Conservation (phyloP, 257 asterid species). For the Solanum microdontum region DNA sequence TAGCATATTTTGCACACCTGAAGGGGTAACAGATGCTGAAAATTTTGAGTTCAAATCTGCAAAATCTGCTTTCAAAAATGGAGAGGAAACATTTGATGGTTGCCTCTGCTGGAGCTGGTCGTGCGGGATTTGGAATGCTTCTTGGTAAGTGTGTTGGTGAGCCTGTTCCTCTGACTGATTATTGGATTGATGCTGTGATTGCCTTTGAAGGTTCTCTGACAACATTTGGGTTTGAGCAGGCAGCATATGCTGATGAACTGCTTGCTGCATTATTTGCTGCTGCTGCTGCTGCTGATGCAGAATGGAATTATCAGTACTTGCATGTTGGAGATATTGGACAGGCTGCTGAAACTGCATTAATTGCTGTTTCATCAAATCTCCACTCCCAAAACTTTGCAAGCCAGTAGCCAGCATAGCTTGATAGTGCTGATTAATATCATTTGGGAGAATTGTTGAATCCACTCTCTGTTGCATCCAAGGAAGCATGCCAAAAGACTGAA, state of each 20-base stretch:
- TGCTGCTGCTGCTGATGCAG: constrained; percentile 27
- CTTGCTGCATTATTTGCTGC: constrained; percentile 41
- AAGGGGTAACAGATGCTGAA: constrained; percentile 33
- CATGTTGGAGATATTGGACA: constrained; percentile 52
- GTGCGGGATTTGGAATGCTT: constrained; percentile 39
- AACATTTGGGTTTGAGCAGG: constrained; percentile 59
- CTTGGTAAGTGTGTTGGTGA: constrained; percentile 49
- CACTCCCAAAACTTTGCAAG: constrained; percentile 47
- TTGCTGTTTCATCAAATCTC: constrained; percentile 61
- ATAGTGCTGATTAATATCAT: constrained; percentile 70
- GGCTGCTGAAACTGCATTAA: constrained; percentile 69
- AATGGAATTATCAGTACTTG: constrained; percentile 35
- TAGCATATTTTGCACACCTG: constrained; percentile 57
- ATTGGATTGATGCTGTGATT: constrained; percentile 39
- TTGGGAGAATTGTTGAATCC: constrained; percentile 50
- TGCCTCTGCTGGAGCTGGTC: constrained; percentile 66
- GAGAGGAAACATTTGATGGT: constrained; percentile 49
- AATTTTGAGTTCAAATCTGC: constrained; percentile 39
- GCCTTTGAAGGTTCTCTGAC: constrained; percentile 50
- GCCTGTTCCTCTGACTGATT: constrained; percentile 33
- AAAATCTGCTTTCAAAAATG: constrained; percentile 49
- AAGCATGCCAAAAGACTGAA: constrained; percentile 57
- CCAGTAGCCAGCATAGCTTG: constrained; percentile 74
- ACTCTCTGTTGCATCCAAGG: constrained; percentile 88
- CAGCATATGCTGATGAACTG: constrained; percentile 39